A percentile compares a stretch with the other conserved stretches of the same genome.
phyloP scores from a whole-genome alignment of 331 rosid genomes.

The Pyracantha coccinea region DNA sequence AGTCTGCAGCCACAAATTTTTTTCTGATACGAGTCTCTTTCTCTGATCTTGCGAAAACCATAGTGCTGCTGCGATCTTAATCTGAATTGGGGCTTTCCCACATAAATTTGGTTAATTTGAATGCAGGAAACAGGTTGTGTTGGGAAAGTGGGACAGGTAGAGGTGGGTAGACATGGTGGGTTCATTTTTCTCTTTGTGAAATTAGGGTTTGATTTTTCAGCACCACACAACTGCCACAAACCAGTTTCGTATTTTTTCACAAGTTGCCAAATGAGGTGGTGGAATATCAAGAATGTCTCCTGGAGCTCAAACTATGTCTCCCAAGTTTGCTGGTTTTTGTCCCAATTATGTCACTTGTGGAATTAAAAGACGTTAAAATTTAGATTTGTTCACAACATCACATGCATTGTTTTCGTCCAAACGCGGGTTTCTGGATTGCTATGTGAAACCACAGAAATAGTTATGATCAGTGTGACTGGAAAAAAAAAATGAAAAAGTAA shows the following conservation, averaged over 20 bases:
- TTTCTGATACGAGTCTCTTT: background rate
- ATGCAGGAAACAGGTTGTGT: background rate
- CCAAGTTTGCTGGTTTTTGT: background rate
- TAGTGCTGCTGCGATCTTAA: background rate
- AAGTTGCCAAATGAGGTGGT: background rate
- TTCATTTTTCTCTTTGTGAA: background rate
- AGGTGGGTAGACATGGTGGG: background rate
- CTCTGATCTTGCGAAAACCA: background rate
- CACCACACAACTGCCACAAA: background rate
- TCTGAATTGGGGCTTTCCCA: background rate
- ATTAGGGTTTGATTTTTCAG: background rate
- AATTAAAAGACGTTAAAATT: background rate
- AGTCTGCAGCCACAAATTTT: background rate
- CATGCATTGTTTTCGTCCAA: too few species aligned
- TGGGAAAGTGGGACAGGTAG: background rate
- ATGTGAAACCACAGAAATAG: too few species aligned
- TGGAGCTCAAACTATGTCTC: background rate
- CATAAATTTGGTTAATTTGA: background rate
- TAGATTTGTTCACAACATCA: too few species aligned
- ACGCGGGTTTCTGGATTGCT: too few species aligned
- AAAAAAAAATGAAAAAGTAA: too few species aligned
- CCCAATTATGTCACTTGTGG: background rate
- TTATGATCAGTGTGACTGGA: background rate
- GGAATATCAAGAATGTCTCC: conserved; percentile 8
- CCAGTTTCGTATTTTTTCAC: background rate